Percentiles rank a stretch among this genome's conserved stretches.
Evolutionary conservation across 441 rosid genomes (phyloP).

Genomic region (Hura crepitans): DNA sequence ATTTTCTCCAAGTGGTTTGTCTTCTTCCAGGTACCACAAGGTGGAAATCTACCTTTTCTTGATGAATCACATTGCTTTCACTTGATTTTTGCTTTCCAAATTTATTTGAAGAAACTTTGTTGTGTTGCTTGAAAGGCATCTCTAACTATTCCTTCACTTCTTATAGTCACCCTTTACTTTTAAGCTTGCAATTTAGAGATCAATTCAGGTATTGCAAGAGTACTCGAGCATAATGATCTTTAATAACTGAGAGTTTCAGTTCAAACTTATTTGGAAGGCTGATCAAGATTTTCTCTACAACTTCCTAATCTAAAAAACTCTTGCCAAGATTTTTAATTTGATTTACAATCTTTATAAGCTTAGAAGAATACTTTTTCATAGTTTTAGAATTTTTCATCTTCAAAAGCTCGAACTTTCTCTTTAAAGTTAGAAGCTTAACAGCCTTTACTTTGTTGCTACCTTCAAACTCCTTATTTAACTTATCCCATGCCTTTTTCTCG

Average conservation of each 20-base stretch:
- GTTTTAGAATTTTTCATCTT: not conserved
- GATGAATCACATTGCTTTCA: too few relatives aligned
- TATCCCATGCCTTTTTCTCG: not conserved
- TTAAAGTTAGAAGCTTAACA: not conserved
- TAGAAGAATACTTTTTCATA: not conserved
- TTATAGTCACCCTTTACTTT: not conserved
- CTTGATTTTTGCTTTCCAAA: too few relatives aligned
- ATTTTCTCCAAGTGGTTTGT: too few relatives aligned
- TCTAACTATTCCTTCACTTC: too few relatives aligned
- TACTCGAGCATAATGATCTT: not conserved
- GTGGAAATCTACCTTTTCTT: too few relatives aligned
- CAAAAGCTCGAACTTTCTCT: not conserved
- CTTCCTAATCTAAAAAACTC: not conserved
- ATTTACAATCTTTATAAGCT: not conserved
- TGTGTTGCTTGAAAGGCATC: too few relatives aligned
- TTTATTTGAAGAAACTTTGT: too few relatives aligned
- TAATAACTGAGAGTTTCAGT: not conserved
- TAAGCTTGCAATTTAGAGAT: not conserved
- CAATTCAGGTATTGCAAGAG: not conserved
- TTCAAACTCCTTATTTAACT: too few relatives aligned
- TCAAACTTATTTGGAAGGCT: not conserved
- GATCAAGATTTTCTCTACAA: not conserved
- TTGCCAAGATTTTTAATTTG: not conserved
- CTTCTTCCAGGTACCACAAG: too few relatives aligned
- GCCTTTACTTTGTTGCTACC: not conserved